These are phyloP conservation scores for Taxillus chinensis DNA, from an alignment of 164 flowering plant genomes.

Conservation along the genomic window DNA sequence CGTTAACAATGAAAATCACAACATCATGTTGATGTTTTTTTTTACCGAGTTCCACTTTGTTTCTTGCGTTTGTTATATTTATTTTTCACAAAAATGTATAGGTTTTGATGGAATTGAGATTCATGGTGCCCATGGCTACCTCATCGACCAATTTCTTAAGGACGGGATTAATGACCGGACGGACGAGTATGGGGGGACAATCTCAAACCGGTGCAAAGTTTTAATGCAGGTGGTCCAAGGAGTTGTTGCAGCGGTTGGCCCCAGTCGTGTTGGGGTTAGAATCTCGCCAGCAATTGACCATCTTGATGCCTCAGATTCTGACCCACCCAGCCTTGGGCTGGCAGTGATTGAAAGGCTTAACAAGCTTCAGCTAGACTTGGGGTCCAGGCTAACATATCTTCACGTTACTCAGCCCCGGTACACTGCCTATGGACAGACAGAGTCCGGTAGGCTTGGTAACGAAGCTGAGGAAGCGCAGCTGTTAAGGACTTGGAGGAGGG, in stretches of 20 bases:
- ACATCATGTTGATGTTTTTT: too few species aligned
- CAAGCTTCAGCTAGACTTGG: constrained; percentile 25
- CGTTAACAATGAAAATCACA: too few species aligned
- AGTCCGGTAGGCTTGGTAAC: constrained; percentile 34
- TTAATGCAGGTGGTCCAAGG: constrained; percentile 32
- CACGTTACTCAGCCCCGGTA: constrained; percentile 52
- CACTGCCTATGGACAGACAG: constrained; percentile 45
- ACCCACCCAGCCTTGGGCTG: constrained; percentile 45
- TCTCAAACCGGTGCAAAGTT: constrained; percentile 44
- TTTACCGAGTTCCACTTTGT: too few species aligned
- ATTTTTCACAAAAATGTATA: constrained; percentile 5
- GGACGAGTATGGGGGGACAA: constrained; percentile 57
- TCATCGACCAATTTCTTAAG: constrained; percentile 61
- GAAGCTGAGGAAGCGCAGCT: constrained; percentile 40
- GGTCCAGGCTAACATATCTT: constrained; percentile 23
- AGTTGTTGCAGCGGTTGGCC: constrained; percentile 35
- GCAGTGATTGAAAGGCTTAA: constrained; percentile 44
- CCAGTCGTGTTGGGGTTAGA: constrained; percentile 42
- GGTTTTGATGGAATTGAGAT: constrained; percentile 70
- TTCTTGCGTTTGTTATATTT: too few species aligned
- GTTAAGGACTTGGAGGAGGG: constrained; percentile 31
- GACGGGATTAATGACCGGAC: constrained; percentile 56
- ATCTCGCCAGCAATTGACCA: constrained; percentile 63
- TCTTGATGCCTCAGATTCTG: constrained; percentile 54
- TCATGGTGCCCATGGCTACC: constrained; percentile 59